Percentiles rank a stretch among this genome's conserved stretches.
These are phyloP conservation scores for Claviceps cyperi DNA, from an alignment of 2,329 filamentous ascomycete species.

Conservation along the genomic window DNA sequence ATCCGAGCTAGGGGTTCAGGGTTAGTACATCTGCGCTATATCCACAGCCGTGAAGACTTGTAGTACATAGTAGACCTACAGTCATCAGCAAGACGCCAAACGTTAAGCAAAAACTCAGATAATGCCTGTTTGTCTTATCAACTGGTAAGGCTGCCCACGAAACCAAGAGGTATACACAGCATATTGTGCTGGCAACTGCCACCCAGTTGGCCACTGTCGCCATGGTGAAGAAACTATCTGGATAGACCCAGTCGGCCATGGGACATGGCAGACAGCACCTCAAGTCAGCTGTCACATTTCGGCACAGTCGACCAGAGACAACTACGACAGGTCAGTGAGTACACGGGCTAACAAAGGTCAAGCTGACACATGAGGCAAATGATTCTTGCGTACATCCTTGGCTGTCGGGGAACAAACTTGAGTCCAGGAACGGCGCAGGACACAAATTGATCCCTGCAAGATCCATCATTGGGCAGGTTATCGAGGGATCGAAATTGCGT, in stretches of 20 bases:
- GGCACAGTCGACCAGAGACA: constrained; percentile 39
- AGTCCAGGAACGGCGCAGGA: constrained; percentile 54
- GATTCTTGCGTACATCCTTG: constrained; percentile 45
- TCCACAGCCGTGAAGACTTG: background rate
- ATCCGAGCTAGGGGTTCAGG: constrained; percentile 49
- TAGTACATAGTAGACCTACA: constrained; percentile 32
- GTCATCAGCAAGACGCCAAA: constrained; percentile 65
- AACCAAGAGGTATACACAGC: constrained; percentile 60
- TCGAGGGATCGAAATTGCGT: background rate
- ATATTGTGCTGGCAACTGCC: constrained; percentile 57
- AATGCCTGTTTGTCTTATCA: constrained; percentile 84
- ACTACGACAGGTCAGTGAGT: constrained; percentile 25
- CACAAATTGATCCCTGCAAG: constrained; percentile 36
- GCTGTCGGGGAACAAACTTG: constrained; percentile 38
- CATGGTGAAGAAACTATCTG: constrained; percentile 43
- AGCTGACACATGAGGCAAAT: constrained; percentile 3
- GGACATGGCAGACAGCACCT: constrained; percentile 87
- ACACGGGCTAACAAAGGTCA: background rate
- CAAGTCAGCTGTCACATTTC: constrained; percentile 31
- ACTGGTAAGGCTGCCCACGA: constrained; percentile 71
- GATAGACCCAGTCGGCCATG: constrained; percentile 60
- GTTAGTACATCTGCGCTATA: constrained; percentile 8
- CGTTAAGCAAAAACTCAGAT: constrained; percentile 78
- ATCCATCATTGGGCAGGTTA: constrained; percentile 15
- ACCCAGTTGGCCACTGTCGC: constrained; percentile 66